Base-by-base conservation (phyloP, 768 basidiomycete genomes). In the Leccinum subtestaceum region DNA sequence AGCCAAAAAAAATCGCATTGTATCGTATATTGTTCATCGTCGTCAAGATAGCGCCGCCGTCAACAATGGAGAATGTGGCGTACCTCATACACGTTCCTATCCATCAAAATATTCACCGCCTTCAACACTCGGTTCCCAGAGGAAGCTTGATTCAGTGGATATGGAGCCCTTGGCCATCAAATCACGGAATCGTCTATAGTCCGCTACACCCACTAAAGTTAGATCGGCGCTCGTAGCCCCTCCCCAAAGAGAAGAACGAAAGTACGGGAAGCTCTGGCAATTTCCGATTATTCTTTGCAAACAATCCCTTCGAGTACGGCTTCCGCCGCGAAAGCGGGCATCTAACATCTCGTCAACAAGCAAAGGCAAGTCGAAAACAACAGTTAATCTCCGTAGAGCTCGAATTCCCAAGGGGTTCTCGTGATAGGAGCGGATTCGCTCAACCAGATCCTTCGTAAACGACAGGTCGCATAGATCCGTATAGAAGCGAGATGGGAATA, bases 391-490 rank as follows among this genome's bases (percentile, higher is more conserved):
- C 74, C 72, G 67, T 88, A 91, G 48, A 91, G 75, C 67, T 86
- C 81, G 68, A 91, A 90, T 74, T 92, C 90, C 88, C 87, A 90
- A 32, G 89, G 88, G 8, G 78, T 70, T 60, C 76, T 78, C 59
- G 84, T 80, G 55, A 74, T 70, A 56, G 81, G 79, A 9, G 80
- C 80, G 49, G 71, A 74, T 62, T 88, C 81, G 62, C 80, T 83
- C 70, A 91, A 83, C 90, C 91, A 93, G 29, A 93, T 83, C 67
- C 91, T 78, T 61, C 87, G 77, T 64, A 93, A 72, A 38, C 90
- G 81, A 73, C 91, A 93, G 38, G 82, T 89, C 21, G 89, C 89
- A 68, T 91, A 87, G 48, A 93, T 80, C 69, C 86, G 88, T 63
- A 92, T 76, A 65, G 84, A 88, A n/a, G 84, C 80, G 49, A 87